phyloP scores from a whole-genome alignment of 1,284 basidiomycete species.

The Sporisorium iseilematis-ciliati region DNA sequence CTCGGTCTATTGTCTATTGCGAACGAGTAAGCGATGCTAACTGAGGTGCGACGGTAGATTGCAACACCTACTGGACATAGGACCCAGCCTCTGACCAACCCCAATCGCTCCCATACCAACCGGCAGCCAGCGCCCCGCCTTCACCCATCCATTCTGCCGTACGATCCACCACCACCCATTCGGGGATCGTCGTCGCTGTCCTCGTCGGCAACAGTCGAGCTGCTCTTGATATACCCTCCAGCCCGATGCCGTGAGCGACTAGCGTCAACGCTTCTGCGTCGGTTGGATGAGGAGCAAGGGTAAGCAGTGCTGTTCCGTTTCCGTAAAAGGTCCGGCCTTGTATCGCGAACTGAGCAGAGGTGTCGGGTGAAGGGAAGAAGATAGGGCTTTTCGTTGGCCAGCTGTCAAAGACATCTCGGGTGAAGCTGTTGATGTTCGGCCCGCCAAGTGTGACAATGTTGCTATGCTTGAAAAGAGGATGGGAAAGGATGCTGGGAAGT shows the following conservation, averaged over 20 bases:
- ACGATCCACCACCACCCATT: slow-evolving; percentile 46
- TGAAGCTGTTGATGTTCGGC: slow-evolving; percentile 37
- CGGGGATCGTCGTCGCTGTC: slow-evolving; percentile 50
- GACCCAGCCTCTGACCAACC: slow-evolving; percentile 49
- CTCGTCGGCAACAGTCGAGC: slow-evolving; percentile 49
- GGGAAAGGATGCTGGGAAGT: not conserved
- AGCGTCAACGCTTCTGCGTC: slow-evolving; percentile 16
- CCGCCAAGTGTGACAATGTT: slow-evolving; percentile 44
- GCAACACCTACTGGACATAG: slow-evolving; percentile 23
- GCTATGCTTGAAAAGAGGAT: slow-evolving; percentile 8
- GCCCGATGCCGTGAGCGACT: slow-evolving; percentile 35
- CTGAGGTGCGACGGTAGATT: too few relatives aligned
- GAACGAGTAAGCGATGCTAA: not conserved
- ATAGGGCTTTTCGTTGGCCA: slow-evolving; percentile 25
- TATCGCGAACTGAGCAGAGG: slow-evolving; percentile 37
- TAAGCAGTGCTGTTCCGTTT: slow-evolving; percentile 27
- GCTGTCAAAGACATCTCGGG: slow-evolving; percentile 12
- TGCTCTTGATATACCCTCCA: slow-evolving; percentile 33
- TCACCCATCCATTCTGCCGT: slow-evolving; percentile 43
- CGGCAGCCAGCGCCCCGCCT: slow-evolving; percentile 45
- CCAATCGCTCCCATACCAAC: slow-evolving; percentile 49
- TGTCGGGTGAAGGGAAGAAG: slow-evolving; percentile 18
- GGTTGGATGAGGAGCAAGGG: slow-evolving; percentile 28
- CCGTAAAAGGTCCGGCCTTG: slow-evolving; percentile 36
- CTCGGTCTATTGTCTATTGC: not conserved